phyloP scores from a whole-genome alignment of 192 early-diverging fungal genomes.

The Coemansia sp. region DNA sequence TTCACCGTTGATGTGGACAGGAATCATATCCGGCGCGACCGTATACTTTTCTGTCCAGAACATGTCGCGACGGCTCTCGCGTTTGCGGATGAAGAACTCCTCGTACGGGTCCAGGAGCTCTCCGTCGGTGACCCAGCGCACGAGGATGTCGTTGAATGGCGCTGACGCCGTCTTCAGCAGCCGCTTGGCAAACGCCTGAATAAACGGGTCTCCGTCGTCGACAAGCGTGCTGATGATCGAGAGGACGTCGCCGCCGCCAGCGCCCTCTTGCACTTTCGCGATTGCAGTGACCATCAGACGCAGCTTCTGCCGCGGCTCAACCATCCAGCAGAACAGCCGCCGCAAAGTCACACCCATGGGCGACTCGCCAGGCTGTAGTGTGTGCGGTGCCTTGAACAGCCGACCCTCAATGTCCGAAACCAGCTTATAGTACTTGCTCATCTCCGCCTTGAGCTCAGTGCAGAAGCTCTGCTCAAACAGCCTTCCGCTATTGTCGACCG shows the following conservation, averaged over 20 bases:
- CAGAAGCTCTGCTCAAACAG: conserved; percentile 71
- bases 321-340: conserved; percentile 83
- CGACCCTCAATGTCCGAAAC: conserved; percentile 84
- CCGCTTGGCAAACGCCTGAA: conserved; percentile 71
- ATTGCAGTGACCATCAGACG: conserved; percentile 66
- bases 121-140: conserved; percentile 91
- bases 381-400: conserved; percentile 56
- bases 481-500: conserved; percentile 25
- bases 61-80: conserved; percentile 63
- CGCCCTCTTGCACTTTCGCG: conserved; percentile 31
- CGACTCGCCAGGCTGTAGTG: conserved; percentile 43
- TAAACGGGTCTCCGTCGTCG: conserved; percentile 91
- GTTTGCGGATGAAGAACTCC: conserved; percentile 85
- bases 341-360: conserved; percentile 74
- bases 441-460: conserved; percentile 75
- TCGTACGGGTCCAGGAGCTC: conserved; percentile 88
- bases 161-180: conserved; percentile 72
- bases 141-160: conserved; percentile 91
- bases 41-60: conserved; percentile 83
- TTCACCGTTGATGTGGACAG: conserved; percentile 71
- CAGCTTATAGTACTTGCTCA: conserved; percentile 81
- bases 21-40: conserved; percentile 79
- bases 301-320: conserved; percentile 74
- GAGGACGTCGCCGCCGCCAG: conserved; percentile 41
- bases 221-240: conserved; percentile 78